These are phyloP conservation scores for Rhynchosporium secalis DNA, from an alignment of 2,329 filamentous ascomycete species.

Conservation along the genomic window DNA sequence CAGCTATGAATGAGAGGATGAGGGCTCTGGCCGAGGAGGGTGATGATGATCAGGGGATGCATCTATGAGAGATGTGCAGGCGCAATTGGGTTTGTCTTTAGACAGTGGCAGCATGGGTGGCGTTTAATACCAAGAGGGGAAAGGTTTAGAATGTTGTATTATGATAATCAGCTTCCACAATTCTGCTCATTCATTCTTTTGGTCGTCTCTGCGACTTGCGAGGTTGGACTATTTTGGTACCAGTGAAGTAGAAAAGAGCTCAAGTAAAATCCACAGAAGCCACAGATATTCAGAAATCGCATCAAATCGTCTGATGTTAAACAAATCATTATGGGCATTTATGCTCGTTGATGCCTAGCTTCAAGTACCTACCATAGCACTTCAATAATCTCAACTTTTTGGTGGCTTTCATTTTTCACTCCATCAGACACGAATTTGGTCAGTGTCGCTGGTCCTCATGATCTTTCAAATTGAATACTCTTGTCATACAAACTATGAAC, in stretches of 20 bases:
- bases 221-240: too few relatives aligned
- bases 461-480: not conserved
- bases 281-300: too few relatives aligned
- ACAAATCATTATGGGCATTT: too few relatives aligned
- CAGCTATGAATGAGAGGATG: slow-evolving; percentile 56
- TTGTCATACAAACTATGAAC: slow-evolving; percentile 1
- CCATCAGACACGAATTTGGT: not conserved
- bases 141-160: not conserved
- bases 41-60: slow-evolving; percentile 59
- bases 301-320: too few relatives aligned
- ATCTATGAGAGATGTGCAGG: slow-evolving; percentile 49
- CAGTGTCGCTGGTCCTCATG: not conserved
- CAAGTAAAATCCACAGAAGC: too few relatives aligned
- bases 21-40: slow-evolving; percentile 46
- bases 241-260: too few relatives aligned
- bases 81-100: not conserved
- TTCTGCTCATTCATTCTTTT: too few relatives aligned
- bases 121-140: slow-evolving; percentile 31
- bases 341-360: too few relatives aligned
- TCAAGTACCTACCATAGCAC: too few relatives aligned
- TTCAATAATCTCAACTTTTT: too few relatives aligned
- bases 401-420: too few relatives aligned
- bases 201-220: too few relatives aligned
- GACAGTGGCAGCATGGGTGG: slow-evolving; percentile 19
- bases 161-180: not conserved